Conservation (phyloP, 441 rosid genomes). For the Gossypium trilobum region DNA sequence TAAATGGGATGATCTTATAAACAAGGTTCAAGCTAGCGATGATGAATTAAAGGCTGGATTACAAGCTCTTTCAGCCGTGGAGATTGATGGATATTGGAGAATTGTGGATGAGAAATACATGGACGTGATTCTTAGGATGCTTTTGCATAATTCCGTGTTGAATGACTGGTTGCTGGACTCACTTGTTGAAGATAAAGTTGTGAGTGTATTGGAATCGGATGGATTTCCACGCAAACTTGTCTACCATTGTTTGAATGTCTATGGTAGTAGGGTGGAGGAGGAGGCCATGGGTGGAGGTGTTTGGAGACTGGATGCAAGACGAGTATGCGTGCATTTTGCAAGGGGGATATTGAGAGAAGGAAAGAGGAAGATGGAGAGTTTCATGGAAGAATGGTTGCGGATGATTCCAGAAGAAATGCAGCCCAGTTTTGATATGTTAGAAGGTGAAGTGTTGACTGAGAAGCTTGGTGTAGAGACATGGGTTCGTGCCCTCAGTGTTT, state of each 20-base stretch:
- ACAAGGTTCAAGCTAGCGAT: slow-evolving; percentile 71
- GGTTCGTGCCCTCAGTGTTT: slow-evolving; percentile 55
- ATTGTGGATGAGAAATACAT: slow-evolving; percentile 54
- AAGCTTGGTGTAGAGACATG: slow-evolving; percentile 62
- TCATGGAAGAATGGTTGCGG: slow-evolving; percentile 60
- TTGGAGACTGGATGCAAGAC: slow-evolving; percentile 62
- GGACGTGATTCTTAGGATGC: slow-evolving; percentile 53
- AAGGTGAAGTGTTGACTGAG: slow-evolving; percentile 81
- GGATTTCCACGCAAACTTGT: slow-evolving; percentile 53
- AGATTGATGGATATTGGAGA: slow-evolving; percentile 85
- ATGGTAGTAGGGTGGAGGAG: slow-evolving; percentile 39
- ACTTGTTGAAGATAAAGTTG: slow-evolving; percentile 52
- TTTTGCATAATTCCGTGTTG: slow-evolving; percentile 53
- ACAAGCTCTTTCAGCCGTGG: slow-evolving; percentile 55
- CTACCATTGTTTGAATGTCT: slow-evolving; percentile 50
- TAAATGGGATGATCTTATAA: slow-evolving; percentile 60
- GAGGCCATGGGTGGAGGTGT: slow-evolving; percentile 20
- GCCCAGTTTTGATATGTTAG: slow-evolving; percentile 57
- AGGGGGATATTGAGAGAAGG: slow-evolving; percentile 47
- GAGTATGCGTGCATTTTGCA: slow-evolving; percentile 68
- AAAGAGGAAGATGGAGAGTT: slow-evolving; percentile 51
- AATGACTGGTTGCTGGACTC: slow-evolving; percentile 61
- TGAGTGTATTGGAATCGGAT: slow-evolving; percentile 45
- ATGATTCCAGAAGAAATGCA: slow-evolving; percentile 62
- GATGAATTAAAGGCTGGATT: slow-evolving; percentile 54